Base-by-base conservation (phyloP, 176 grass and related monocot species). In the Avena eriantha region DNA sequence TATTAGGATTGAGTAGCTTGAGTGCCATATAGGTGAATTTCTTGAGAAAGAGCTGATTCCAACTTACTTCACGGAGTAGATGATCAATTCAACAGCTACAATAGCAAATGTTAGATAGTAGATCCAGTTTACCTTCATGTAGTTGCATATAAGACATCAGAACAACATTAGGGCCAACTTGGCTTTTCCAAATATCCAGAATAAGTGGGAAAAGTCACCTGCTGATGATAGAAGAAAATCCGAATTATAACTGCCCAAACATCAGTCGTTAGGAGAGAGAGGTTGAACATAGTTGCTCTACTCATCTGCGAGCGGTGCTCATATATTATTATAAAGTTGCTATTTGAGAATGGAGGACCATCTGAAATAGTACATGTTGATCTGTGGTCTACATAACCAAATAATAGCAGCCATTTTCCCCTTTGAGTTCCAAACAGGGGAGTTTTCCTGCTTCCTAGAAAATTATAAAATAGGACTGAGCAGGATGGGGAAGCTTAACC, bases 151-250 rank as follows among this genome's bases (percentile, higher is more conserved):
- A 65, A 50, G 10, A n/a, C 10, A 50, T 54, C 19, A 71, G 35
- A 66, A n/a, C 16, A 34, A 61, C 31, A 71, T 9, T 35, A 33
- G 11, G 24, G 16, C 24, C n/a, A 34, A 31, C 57, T 12, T 16
- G 18, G 9, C 48, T 48, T 19, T 49, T 48, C 1, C 24, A 69
- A 78, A 64, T 43, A 65, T 31, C 60, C 24, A 65, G 11, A 31
- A 83, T 41, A 29, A 21, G 22, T 65, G 54, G 33, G 16, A 5
- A 21, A 21, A 69, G 17, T 19, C 8, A 83, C 57, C 86, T 83
- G 29, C 74, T 88, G 86, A 51, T 84, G 80, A 66, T 88, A 88
- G 70, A 83, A 77, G 61, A 88, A 66, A 73, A 84, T 69, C 10
- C 58, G 8, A 64, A 80, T 84, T 33, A 24, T 4, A 35, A 88